Base-by-base conservation (phyloP, 164 flowering plant species). In the Chimonanthus praecox region DNA sequence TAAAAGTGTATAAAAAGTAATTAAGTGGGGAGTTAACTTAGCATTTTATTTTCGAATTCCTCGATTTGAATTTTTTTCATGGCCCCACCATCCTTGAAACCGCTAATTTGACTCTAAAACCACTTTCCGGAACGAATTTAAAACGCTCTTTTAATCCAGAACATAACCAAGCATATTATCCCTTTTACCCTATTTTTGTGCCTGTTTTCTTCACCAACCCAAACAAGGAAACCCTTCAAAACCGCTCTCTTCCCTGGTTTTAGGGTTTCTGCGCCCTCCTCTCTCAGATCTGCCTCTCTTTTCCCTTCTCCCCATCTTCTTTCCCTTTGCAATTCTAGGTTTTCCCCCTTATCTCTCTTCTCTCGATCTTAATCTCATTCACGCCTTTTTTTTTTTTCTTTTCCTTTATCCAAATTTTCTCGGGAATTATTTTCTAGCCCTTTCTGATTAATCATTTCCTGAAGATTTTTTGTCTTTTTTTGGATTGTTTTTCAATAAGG, bases 181-280 rank as follows among this genome's bases (percentile, higher is more conserved):
- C 44, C 15, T 65, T 7, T 45, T 16, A 1, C 68, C 13, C 48
- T 45, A 47, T 11, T 48, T 3, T 54, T 49, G 51, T 49, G 51
- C 60, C 3, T 54, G 60, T 13, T 54, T 15, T 54, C n/a, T 54
- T 5, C 60, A 11, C 16, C n/a, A 54, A 33, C 60, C 60, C 5
- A 54, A 13, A 13, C 16, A 0, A 0, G 3, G 15, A 6, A 54
- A 3, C 60, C 60, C n/a, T 15, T 47, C 3, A 44, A 45, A 65
- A 65, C 68, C 68, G 68, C 68, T 65, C 11, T 65, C 68, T 43
- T 3, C n/a, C 6, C 68, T 47, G 48, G 68, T 65, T 65, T 65
- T 65, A 65, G 68, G 68, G 68, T 65, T 65, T 65, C 68, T 45
- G 18, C 47, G 11, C 47, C 45, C 16, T 44, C 49, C 18, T 63